phyloP scores from a whole-genome alignment of 2,329 filamentous ascomycete genomes.

The Calonectria hongkongensis region DNA sequence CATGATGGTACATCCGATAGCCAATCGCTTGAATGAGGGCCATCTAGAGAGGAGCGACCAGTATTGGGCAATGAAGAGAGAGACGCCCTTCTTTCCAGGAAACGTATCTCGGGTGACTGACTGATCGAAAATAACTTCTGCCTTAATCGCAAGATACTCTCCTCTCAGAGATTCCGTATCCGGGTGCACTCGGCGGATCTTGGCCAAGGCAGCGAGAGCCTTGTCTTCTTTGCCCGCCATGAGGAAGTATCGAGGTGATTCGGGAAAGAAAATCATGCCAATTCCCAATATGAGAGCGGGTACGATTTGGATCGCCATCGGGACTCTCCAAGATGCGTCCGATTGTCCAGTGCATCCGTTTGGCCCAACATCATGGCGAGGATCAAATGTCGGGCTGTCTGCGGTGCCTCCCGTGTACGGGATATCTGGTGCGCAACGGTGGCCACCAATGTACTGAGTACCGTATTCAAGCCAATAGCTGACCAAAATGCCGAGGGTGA shows the following conservation, averaged over 20 bases:
- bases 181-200: constrained; percentile 58
- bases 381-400: constrained; percentile 63
- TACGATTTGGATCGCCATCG: constrained; percentile 70
- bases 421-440: constrained; percentile 67
- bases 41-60: constrained; percentile 55
- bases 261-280: constrained; percentile 72
- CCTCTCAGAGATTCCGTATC: constrained; percentile 55
- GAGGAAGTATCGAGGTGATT: constrained; percentile 60
- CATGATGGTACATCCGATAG: constrained; percentile 74
- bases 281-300: constrained; percentile 73
- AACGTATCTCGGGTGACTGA: constrained; percentile 53
- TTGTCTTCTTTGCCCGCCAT: constrained; percentile 58
- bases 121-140: constrained; percentile 61
- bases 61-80: constrained; percentile 58
- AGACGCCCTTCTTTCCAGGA: constrained; percentile 56
- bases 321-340: constrained; percentile 66
- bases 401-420: constrained; percentile 66
- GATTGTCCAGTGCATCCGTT: constrained; percentile 67
- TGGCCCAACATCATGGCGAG: constrained; percentile 62
- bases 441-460: constrained; percentile 64
- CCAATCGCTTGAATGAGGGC: constrained; percentile 64
- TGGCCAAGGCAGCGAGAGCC: constrained; percentile 56
- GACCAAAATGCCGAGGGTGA: constrained; percentile 65
- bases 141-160: constrained; percentile 62
- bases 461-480: constrained; percentile 66